These are phyloP conservation scores for Glebionis coronaria DNA, from an alignment of 129 eudicot species.

Conservation along the genomic window DNA sequence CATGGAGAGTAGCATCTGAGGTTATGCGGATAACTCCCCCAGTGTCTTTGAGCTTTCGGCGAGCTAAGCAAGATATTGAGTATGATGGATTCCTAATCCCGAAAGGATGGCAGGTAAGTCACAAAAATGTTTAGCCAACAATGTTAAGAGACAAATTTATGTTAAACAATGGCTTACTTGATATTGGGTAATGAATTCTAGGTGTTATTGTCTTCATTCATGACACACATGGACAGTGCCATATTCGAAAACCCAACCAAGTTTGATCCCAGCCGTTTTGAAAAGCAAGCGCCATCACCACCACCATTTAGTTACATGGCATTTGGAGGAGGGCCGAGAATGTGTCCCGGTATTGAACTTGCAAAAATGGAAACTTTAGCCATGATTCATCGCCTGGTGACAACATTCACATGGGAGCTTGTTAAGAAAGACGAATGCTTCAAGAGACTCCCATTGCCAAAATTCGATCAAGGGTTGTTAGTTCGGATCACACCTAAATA, in stretches of 20 bases:
- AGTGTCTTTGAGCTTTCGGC: conserved; percentile 25
- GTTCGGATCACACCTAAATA: conserved; percentile 34
- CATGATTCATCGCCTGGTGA: conserved; percentile 47
- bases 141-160: too few species aligned
- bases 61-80: conserved; percentile 37
- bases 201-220: conserved; percentile 40
- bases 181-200: conserved; percentile 2
- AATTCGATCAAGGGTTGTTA: conserved; percentile 53
- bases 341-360: conserved; percentile 77
- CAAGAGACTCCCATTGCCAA: conserved; percentile 58
- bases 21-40: conserved; percentile 39
- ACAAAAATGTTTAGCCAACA: not conserved
- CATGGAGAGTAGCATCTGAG: conserved; percentile 43
- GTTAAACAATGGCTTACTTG: not conserved
- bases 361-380: conserved; percentile 70
- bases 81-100: conserved; percentile 44
- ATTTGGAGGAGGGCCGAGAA: conserved; percentile 67
- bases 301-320: conserved; percentile 62
- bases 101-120: conserved; percentile 59
- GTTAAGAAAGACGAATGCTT: conserved; percentile 37
- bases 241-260: conserved; percentile 51
- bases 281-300: conserved; percentile 47
- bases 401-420: conserved; percentile 52
- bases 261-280: conserved; percentile 57
- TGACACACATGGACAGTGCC: conserved; percentile 64